Conservation (phyloP, 2,329 filamentous ascomycete species). For the Teratosphaeria pseudoeucalypti region DNA sequence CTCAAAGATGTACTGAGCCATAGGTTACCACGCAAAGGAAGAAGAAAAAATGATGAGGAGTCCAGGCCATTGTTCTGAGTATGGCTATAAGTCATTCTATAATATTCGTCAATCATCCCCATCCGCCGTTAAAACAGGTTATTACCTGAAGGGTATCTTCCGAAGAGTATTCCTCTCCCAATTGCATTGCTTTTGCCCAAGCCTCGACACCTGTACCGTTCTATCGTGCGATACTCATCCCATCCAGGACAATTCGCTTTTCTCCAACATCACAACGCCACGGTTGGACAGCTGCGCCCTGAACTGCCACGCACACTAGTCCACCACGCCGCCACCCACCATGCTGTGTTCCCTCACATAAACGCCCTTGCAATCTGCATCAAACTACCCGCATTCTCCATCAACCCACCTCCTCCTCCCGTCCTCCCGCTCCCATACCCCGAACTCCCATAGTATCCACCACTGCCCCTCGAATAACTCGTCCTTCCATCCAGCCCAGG, state of each 20-base stretch:
- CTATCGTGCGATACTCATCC: background rate
- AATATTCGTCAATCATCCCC: background rate
- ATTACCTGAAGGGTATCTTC: background rate
- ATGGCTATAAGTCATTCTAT: background rate
- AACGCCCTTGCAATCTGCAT: slow-evolving; percentile 44
- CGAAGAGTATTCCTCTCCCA: background rate
- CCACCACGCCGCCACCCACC: background rate
- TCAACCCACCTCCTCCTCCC: slow-evolving; percentile 28
- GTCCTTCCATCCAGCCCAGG: slow-evolving; percentile 42
- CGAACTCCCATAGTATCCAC: slow-evolving; percentile 36
- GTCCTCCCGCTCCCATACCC: slow-evolving; percentile 29
- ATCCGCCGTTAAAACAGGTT: background rate
- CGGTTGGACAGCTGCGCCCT: background rate
- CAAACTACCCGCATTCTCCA: slow-evolving; percentile 38
- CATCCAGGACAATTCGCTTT: background rate
- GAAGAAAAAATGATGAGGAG: too few species aligned
- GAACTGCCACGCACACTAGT: background rate
- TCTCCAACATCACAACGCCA: background rate
- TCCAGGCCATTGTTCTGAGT: background rate
- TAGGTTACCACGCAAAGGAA: too few species aligned
- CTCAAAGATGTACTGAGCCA: too few species aligned
- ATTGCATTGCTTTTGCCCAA: background rate
- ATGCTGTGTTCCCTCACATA: slow-evolving; percentile 27
- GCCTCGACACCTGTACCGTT: background rate
- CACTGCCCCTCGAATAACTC: slow-evolving; percentile 16